Conservation (phyloP, 495 filamentous ascomycete genomes). For the Choiromyces venosus region DNA sequence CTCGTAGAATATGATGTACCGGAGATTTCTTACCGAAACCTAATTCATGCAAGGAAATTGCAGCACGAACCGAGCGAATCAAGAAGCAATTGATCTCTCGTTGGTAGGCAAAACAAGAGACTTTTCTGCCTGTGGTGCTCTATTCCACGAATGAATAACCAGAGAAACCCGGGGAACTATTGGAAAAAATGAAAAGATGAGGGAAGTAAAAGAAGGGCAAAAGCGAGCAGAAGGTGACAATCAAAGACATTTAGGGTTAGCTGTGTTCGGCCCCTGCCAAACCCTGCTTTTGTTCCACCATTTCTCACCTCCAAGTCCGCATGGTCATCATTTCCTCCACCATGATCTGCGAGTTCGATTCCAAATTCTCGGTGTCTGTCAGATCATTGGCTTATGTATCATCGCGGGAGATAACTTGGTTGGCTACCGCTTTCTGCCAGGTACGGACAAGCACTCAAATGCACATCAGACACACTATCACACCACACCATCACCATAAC, state of each 20-base stretch:
- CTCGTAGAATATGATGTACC: neutral
- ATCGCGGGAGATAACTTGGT: neutral
- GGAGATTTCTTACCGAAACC: neutral
- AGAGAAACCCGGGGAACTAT: neutral
- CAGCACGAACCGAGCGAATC: conserved; percentile 24
- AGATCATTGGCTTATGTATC: neutral
- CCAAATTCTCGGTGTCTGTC: conserved; percentile 4
- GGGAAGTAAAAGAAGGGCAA: neutral
- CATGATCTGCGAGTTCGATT: neutral
- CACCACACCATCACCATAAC: neutral
- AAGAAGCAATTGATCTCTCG: neutral
- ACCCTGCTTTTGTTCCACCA: neutral
- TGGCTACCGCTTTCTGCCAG: neutral
- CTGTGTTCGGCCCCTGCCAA: neutral
- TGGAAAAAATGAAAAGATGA: neutral
- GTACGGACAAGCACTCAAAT: neutral
- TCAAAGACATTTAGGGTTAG: neutral
- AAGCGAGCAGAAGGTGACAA: neutral
- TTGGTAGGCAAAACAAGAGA: neutral
- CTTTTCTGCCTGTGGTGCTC: neutral
- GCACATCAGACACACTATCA: neutral
- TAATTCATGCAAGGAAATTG: conserved; percentile 20
- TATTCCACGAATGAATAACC: neutral
- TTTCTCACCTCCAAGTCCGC: neutral
- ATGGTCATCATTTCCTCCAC: neutral